These are phyloP conservation scores for Populus alba DNA, from an alignment of 345 rosid species.

Conservation along the genomic window DNA sequence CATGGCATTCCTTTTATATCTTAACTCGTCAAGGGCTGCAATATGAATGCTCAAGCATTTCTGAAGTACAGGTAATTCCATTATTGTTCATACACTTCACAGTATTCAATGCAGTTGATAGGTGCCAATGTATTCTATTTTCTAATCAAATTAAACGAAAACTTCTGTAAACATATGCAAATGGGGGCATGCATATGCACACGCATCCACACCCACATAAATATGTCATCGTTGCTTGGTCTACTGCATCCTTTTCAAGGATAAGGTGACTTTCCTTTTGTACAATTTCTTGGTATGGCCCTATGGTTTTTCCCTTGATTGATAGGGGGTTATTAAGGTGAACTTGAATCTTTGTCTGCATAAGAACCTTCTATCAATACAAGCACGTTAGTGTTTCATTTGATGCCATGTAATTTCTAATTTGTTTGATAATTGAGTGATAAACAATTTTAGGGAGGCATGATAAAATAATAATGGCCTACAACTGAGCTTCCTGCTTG, in stretches of 20 bases:
- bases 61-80: slow-evolving; percentile 59
- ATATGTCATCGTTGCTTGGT: not conserved
- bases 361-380: not conserved
- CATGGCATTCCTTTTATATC: slow-evolving; percentile 56
- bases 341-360: not conserved
- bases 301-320: not conserved
- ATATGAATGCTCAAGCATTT: slow-evolving; percentile 72
- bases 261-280: not conserved
- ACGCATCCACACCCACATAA: not conserved
- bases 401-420: not conserved
- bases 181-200: not conserved
- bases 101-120: not conserved
- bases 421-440: not conserved
- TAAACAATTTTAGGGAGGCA: not conserved
- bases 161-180: not conserved
- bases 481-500: not conserved
- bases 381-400: not conserved
- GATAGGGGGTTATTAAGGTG: not conserved
- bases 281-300: not conserved
- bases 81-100: not conserved
- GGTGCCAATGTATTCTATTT: not conserved
- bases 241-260: not conserved
- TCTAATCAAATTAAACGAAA: not conserved
- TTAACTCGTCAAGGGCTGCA: slow-evolving; percentile 76
- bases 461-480: not conserved